Base-by-base conservation (phyloP, 805 yeast species). In the Kodamaea laetipori region DNA sequence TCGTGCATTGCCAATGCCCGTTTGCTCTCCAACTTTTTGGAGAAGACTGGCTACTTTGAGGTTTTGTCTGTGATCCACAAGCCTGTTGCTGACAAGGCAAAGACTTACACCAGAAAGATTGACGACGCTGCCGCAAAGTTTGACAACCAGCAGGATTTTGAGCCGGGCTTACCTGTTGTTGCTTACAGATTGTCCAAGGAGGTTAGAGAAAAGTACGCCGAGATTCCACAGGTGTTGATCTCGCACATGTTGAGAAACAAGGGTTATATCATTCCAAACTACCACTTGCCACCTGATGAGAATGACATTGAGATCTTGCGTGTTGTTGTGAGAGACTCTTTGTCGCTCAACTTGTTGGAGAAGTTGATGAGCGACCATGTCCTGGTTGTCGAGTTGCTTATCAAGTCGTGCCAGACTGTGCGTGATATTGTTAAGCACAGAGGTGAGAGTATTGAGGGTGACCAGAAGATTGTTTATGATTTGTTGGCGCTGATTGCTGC, bases 131-230 rank as follows among this genome's bases (percentile, higher is more conserved):
- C n/a, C 17, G 12, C 18, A 6, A 37, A 40, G 19, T 13, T 11
- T 18, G 23, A 15, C 6, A 27, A 37, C 33, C 39, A 40, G n/a
- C 69, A 67, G 18, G 62, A 61, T 19, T 89, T 69, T 68, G 75
- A 78, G 55, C 82, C 86, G 1, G 96, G 96, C 2, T 75, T 90
- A 47, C 97, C 97, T 2, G 94, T 90, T 25, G 96, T 89, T 33
- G 85, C 97, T 0, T 90, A 89, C 75, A 80, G 80, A 58, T 78
- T 90, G 53, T 76, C 86, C 2, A 69, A 80, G 40, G 70, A 71
- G 28, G 78, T 90, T 60, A 60, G 66, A 32, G 58, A 74, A 33
- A 60, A 73, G 32, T 86, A 81, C 61, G 94, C 96, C 3, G 88
- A 81, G 62, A 77, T 90, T 44, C 96, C 95, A 7, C 97, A 90